Evolutionary conservation across 352 stramenopile genomes (phyloP), one percentile per base, ranked within the genome.

Genomic region (Phytophthora agathidicida): DNA sequence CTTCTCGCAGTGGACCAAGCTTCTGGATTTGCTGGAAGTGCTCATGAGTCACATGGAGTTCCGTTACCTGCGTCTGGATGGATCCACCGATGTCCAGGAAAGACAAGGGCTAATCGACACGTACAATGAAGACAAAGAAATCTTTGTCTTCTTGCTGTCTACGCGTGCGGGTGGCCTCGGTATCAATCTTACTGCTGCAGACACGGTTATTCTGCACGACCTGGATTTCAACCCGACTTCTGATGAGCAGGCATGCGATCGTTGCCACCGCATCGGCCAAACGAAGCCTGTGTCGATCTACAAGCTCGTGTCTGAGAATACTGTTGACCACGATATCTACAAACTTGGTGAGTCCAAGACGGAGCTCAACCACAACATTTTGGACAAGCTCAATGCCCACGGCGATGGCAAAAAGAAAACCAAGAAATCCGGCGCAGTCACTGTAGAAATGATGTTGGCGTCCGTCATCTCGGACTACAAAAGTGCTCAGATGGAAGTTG

Each of bases 91-190:
- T 43, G 83, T 94, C 8, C 61, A 77, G 3, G 83, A 89, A 54
- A 80, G 88, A 14, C 88, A 96, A 49, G 76, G 64, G 5, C 63
- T 94, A 22, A 96, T 96, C 47, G 88, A 96, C 45, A 80, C 76
- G 22, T 96, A 90, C 71, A 94, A 92, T 49, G 57, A 97, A 68
- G 96, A 98, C 61, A 89, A 85, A 32, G 70, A 71, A 14, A 93
- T 98, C 32, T 99, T 99, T 68, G 89, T 98, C 7, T 99, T 99
- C 65, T 76, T 99, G 32, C 67, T 99, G 4, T 98, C 91, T 36
- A 99, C 97, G 5, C 85, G 97, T 24, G 97, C 97, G 2, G 97
- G 97, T 51, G 97, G 97, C 1, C 84, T 99, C 10, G 97, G 97
- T 50, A 99, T 99, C 68, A 99, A 99, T 73, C 73, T 99, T 36